Evolutionary conservation across 169 alveolate genomes (phyloP), one percentile per base, ranked within the genome.

Genomic region (Plasmodium malariae): DNA sequence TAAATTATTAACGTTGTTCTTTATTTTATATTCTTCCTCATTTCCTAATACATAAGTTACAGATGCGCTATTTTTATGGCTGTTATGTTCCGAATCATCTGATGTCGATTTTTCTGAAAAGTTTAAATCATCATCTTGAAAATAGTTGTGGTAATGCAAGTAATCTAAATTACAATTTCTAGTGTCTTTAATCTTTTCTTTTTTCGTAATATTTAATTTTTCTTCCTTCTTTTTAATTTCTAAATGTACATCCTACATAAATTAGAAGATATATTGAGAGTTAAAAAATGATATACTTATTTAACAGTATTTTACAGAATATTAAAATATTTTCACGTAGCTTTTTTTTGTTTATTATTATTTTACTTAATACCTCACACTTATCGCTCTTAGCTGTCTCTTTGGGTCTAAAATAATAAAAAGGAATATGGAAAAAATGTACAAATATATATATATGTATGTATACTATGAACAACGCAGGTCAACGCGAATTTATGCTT

Each of bases 121-220:
- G 21, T 37, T 30, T 28, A 43, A 32, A 48, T 69, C 28, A 30
- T 76, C 78, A 51, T 76, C 74, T 19, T 60, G 37, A 51, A 76
- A 76, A 32, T 37, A 26, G 65, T 76, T 76, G 40, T 76, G 49
- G 62, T 76, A 76, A 62, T 76, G 89, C 30, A 76, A 36, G 48
- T 76, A 76, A 76, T 76, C 89, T 40, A 63, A 45, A 67, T 62
- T 45, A 40, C 21, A n/a, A 14, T 32, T 30, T 60, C 55, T 32
- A 36, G 40, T 76, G 36, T 28, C 17, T 45, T 45, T 76, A 67
- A 26, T 62, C 4, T 45, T 76, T n/a, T 28, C 43, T 62, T 76
- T 76, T 55, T 67, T 51, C 24, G 37, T 21, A 17, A 62, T 45
- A 63, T 76, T 40, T 28, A 76, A 37, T 7, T 34, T 26, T 14